These are phyloP conservation scores for Buddleja alternifolia DNA, from an alignment of 257 asterid species.

Conservation along the genomic window DNA sequence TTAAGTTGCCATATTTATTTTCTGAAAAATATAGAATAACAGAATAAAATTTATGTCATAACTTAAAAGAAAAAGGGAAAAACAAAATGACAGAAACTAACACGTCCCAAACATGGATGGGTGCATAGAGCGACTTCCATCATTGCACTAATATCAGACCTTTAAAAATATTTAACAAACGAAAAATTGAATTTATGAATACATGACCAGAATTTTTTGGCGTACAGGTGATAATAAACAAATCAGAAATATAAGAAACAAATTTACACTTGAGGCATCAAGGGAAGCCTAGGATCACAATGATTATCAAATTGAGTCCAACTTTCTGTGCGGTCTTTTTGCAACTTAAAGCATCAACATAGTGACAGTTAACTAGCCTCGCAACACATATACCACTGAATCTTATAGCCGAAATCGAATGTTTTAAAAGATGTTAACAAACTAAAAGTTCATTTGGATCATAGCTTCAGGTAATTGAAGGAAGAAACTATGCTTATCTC, in stretches of 20 bases:
- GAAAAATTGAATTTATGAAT: slow-evolving; percentile 2
- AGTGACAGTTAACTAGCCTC: slow-evolving; percentile 1
- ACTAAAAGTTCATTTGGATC: not conserved
- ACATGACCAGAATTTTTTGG: not conserved
- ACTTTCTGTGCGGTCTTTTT: not conserved
- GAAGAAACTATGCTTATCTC: too few relatives aligned
- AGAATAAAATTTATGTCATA: not conserved
- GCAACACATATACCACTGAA: not conserved
- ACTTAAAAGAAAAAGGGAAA: not conserved
- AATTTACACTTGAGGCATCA: not conserved
- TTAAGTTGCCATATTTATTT: not conserved
- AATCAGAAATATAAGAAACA: slow-evolving; percentile 6
- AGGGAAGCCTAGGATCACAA: not conserved
- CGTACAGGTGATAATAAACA: not conserved
- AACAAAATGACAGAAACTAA: not conserved
- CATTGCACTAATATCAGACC: not conserved
- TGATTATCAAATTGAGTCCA: not conserved
- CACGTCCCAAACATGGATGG: not conserved
- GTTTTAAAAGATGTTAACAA: too few relatives aligned
- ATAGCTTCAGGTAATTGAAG: not conserved
- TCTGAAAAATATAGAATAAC: slow-evolving; percentile 1
- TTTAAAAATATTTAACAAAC: not conserved
- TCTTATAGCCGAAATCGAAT: not conserved
- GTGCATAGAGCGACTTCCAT: not conserved
- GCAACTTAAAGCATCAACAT: not conserved